Percentiles rank a stretch among this genome's conserved stretches.
phyloP scores from a whole-genome alignment of 2,329 filamentous ascomycete genomes.

The Venturia effusa region DNA sequence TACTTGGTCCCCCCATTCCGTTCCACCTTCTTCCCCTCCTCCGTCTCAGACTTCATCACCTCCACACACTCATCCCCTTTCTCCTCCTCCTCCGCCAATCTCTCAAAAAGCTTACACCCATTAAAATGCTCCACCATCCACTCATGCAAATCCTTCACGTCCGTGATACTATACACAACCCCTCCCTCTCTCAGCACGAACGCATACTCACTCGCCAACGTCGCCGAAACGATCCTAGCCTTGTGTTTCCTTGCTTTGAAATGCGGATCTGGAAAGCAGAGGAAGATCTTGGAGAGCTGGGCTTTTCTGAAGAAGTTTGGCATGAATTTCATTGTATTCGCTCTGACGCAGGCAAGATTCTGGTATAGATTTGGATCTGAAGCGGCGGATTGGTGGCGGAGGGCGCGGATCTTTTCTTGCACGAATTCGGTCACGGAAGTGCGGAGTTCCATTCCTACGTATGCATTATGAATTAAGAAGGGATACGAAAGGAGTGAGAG shows the following conservation, averaged over 20 bases:
- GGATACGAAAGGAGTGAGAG: neutral
- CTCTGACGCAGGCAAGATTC: slow-evolving; percentile 79
- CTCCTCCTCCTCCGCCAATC: slow-evolving; percentile 55
- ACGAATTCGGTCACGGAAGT: slow-evolving; percentile 85
- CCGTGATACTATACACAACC: slow-evolving; percentile 89
- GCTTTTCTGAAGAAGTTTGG: slow-evolving; percentile 84
- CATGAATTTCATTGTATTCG: slow-evolving; percentile 99
- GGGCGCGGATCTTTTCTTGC: slow-evolving; percentile 71
- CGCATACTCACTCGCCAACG: slow-evolving; percentile 86
- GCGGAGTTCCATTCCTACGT: slow-evolving; percentile 78
- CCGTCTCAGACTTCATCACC: slow-evolving; percentile 74
- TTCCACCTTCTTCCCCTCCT: slow-evolving; percentile 94
- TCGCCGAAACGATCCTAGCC: slow-evolving; percentile 81
- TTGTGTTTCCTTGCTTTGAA: slow-evolving; percentile 98
- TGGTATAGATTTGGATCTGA: slow-evolving; percentile 48
- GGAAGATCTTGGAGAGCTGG: slow-evolving; percentile 84
- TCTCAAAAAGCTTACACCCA: slow-evolving; percentile 66
- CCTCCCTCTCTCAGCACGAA: slow-evolving; percentile 76
- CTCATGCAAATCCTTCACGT: slow-evolving; percentile 83
- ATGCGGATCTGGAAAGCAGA: slow-evolving; percentile 97
- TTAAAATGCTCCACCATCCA: slow-evolving; percentile 91
- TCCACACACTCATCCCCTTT: slow-evolving; percentile 59
- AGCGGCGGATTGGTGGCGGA: slow-evolving; percentile 54
- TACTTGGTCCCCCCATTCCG: slow-evolving; percentile 86
- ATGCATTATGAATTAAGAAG: neutral